phyloP scores from a whole-genome alignment of 306 rosid species.

The Ammopiptanthus mongolicus region DNA sequence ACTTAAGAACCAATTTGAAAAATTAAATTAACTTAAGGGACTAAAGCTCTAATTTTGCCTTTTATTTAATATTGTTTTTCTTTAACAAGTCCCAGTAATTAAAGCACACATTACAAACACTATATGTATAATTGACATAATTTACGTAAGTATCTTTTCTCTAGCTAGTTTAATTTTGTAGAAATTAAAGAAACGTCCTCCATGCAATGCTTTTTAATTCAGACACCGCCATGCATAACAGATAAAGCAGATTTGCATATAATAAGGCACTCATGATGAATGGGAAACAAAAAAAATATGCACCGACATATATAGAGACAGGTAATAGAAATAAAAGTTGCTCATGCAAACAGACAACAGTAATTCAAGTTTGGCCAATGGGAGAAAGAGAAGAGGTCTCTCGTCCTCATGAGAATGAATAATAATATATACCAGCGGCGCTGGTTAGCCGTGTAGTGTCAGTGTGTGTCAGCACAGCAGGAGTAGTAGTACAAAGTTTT shows the following conservation, averaged over 20 bases:
- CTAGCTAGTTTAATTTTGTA: neutral
- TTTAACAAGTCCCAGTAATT: too few species aligned
- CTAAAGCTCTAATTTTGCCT: too few species aligned
- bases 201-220: neutral
- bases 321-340: neutral
- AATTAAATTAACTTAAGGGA: too few species aligned
- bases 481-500: slow-evolving; percentile 3
- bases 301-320: neutral
- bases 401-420: neutral
- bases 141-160: too few species aligned
- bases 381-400: neutral
- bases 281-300: neutral
- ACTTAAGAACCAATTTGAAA: too few species aligned
- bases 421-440: neutral
- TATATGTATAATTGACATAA: neutral
- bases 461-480: neutral
- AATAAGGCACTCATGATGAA: neutral
- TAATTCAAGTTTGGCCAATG: slow-evolving; percentile 8
- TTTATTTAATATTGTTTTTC: too few species aligned
- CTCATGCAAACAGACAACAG: neutral
- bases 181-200: neutral
- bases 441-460: neutral
- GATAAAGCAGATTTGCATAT: neutral
- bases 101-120: neutral
- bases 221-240: neutral